These are phyloP conservation scores for Thermomyces lanuginosus DNA, from an alignment of 2,329 filamentous ascomycete genomes.

Conservation along the genomic window DNA sequence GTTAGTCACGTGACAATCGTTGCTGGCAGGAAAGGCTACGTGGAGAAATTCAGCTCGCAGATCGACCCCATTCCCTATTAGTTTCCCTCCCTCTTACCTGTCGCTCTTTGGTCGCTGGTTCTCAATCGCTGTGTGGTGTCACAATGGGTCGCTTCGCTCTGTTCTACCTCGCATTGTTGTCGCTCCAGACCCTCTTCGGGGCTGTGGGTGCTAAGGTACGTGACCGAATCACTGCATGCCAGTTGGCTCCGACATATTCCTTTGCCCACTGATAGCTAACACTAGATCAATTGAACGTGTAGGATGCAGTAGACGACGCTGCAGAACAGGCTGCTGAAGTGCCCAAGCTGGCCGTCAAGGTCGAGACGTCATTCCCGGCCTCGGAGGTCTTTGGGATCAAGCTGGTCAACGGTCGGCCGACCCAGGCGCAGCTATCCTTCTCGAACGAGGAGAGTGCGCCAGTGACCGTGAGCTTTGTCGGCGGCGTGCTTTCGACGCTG, in stretches of 20 bases:
- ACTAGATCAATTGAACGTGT: slow-evolving; percentile 10
- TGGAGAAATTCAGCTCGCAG: slow-evolving; percentile 13
- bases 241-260: too few species aligned
- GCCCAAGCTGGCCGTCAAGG: slow-evolving; percentile 40
- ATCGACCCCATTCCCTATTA: slow-evolving; percentile 5
- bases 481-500: slow-evolving; percentile 53
- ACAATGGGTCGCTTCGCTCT: slow-evolving; percentile 61
- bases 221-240: too few species aligned
- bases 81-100: slow-evolving; percentile 1
- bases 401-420: slow-evolving; percentile 81
- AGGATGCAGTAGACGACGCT: slow-evolving; percentile 34
- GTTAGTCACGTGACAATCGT: too few species aligned
- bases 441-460: slow-evolving; percentile 66
- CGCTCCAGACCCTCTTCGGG: slow-evolving; percentile 48
- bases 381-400: slow-evolving; percentile 84
- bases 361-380: slow-evolving; percentile 44
- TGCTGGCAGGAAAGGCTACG: slow-evolving; percentile 8
- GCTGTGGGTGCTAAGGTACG: slow-evolving; percentile 42
- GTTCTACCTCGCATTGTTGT: slow-evolving; percentile 54
- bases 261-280: slow-evolving; percentile 6
- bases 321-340: slow-evolving; percentile 48
- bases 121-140: slow-evolving; percentile 10
- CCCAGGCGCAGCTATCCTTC: slow-evolving; percentile 65
- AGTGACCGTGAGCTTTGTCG: slow-evolving; percentile 59
- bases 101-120: slow-evolving; percentile 9